Percentiles rank a stretch among this genome's conserved stretches.
phyloP scores from a whole-genome alignment of 192 early-diverging fungal species.

The Podila epigama region DNA sequence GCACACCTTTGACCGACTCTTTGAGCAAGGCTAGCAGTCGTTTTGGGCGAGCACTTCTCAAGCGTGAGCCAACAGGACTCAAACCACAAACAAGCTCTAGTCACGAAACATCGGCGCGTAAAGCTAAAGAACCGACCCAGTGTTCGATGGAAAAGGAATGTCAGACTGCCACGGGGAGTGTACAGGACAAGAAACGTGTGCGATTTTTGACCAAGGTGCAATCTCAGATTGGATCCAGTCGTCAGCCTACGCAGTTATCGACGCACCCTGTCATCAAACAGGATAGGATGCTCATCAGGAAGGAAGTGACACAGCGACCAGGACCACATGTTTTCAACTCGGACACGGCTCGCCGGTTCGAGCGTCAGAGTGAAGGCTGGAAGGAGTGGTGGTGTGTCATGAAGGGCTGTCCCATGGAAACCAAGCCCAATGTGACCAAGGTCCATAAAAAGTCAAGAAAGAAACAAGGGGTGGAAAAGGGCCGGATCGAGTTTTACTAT shows the following conservation, averaged over 20 bases:
- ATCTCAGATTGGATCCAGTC: slow-evolving; percentile 15
- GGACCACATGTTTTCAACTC: slow-evolving; percentile 43
- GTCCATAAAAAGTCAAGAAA: slow-evolving; percentile 11
- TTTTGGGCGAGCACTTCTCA: slow-evolving; percentile 17
- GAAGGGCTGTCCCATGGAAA: slow-evolving; percentile 14
- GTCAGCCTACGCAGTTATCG: slow-evolving; percentile 9
- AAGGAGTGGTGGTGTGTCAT: slow-evolving; percentile 47
- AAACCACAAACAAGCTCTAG: slow-evolving; percentile 1
- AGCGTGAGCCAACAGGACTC: slow-evolving; percentile 15
- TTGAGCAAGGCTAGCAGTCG: slow-evolving; percentile 17
- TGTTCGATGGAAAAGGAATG: slow-evolving; percentile 31
- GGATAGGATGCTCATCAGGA: slow-evolving; percentile 38
- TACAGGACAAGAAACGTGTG: slow-evolving; percentile 18
- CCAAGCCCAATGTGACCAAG: slow-evolving; percentile 14
- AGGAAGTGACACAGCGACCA: slow-evolving; percentile 30
- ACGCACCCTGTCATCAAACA: slow-evolving; percentile 27
- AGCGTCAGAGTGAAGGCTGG: slow-evolving; percentile 37
- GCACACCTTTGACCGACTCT: slow-evolving; percentile 4
- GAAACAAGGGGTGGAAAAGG: slow-evolving; percentile 14
- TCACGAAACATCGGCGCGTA: not conserved
- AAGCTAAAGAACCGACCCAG: not conserved
- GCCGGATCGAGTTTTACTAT: slow-evolving; percentile 41
- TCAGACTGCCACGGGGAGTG: not conserved
- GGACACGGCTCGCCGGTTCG: slow-evolving; percentile 18
- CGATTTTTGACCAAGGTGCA: slow-evolving; percentile 44